Evolutionary conservation across 2,329 filamentous ascomycete genomes (phyloP).

Genomic region (Cadophora gregata): DNA sequence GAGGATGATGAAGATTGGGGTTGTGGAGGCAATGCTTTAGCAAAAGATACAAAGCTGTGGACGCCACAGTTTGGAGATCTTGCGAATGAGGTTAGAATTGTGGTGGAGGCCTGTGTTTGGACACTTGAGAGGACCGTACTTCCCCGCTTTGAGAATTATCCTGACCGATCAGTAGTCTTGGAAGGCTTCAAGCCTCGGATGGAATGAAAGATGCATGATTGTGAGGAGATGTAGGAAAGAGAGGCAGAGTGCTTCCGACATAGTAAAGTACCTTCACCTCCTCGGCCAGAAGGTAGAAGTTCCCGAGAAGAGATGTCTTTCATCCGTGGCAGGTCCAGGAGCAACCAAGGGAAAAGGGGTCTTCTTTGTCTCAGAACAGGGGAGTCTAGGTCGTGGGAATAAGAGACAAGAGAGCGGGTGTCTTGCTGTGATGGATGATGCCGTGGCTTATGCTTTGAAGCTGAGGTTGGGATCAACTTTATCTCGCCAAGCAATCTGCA

Average conservation of each 20-base stretch:
- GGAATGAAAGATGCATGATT: background rate
- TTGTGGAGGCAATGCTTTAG: background rate
- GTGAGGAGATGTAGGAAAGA: too few species aligned
- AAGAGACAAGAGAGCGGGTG: too few species aligned
- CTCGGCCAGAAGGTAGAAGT: too few species aligned
- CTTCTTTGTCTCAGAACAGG: background rate
- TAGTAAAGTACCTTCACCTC: too few species aligned
- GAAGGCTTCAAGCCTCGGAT: background rate
- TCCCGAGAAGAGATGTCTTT: too few species aligned
- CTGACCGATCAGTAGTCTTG: background rate
- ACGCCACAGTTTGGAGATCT: constrained; percentile 1
- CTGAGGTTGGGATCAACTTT: constrained; percentile 2
- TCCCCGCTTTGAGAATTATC: background rate
- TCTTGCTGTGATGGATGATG: background rate
- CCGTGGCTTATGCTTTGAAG: background rate
- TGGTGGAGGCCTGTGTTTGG: background rate
- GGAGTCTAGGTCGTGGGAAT: too few species aligned
- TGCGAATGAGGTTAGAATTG: background rate
- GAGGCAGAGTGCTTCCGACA: too few species aligned
- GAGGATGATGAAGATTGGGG: background rate
- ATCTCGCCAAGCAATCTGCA: background rate
- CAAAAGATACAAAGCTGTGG: background rate
- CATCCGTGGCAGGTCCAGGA: too few species aligned
- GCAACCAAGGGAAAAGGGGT: too few species aligned
- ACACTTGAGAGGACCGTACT: background rate